A percentile compares a stretch with the other conserved stretches of the same genome.
Evolutionary conservation across 208 protist species (phyloP).

Genomic region (Trypanosoma vivax): DNA sequence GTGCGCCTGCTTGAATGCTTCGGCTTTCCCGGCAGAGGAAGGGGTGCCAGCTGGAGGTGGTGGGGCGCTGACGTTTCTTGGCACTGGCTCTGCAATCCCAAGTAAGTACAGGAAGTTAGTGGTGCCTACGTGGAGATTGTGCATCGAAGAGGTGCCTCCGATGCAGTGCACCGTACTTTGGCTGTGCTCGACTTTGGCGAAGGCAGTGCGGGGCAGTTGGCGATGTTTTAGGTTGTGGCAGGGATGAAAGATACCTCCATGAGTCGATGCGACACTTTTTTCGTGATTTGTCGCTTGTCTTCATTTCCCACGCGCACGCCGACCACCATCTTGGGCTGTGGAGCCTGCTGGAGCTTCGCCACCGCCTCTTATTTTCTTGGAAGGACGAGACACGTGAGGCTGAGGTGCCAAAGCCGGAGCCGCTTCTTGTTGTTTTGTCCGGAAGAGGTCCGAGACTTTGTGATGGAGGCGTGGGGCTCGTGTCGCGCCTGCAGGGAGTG

Average conservation of each 20-base stretch:
- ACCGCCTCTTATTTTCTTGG: constrained; percentile 10
- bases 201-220: constrained; percentile 64
- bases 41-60: constrained; percentile 16
- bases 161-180: constrained; percentile 21
- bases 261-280: constrained; percentile 25
- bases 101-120: constrained; percentile 89
- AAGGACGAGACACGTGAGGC: not conserved
- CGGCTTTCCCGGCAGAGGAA: not conserved
- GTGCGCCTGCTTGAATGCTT: constrained; percentile 14
- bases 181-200: constrained; percentile 85
- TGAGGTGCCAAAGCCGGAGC: constrained; percentile 8
- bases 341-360: constrained; percentile 52
- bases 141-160: not conserved
- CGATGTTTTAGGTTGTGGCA: constrained; percentile 26
- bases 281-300: constrained; percentile 53
- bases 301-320: constrained; percentile 87
- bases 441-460: constrained; percentile 59
- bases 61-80: constrained; percentile 74
- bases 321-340: constrained; percentile 85
- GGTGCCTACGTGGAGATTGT: constrained; percentile 59
- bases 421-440: constrained; percentile 69
- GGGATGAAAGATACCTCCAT: constrained; percentile 22
- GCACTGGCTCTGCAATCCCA: constrained; percentile 81
- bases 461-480: constrained; percentile 44
- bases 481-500: constrained; percentile 30